These are phyloP conservation scores for Candida piceae DNA, from an alignment of 805 yeast genomes.

Conservation along the genomic window DNA sequence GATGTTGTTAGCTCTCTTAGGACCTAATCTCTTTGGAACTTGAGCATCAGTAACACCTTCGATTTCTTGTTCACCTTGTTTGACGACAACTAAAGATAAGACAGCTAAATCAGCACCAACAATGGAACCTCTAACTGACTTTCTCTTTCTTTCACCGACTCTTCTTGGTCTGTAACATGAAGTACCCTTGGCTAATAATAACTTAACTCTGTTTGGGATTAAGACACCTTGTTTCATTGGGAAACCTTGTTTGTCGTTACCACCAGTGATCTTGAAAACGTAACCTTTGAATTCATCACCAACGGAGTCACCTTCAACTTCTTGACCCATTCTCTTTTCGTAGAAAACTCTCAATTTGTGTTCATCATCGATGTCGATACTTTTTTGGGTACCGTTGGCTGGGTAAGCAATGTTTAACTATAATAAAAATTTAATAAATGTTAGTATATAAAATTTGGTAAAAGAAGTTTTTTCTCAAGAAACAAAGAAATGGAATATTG, in stretches of 20 bases:
- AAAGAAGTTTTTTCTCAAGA: too few species aligned
- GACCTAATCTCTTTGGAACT: slow-evolving; percentile 99
- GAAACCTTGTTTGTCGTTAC: slow-evolving; percentile 99
- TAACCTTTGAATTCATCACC: slow-evolving; percentile 99
- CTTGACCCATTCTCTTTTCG: slow-evolving; percentile 99
- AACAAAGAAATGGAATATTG: too few species aligned
- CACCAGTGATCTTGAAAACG: slow-evolving; percentile 98
- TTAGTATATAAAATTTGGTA: slow-evolving; percentile 13
- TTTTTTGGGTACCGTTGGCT: slow-evolving; percentile 99
- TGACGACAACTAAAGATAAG: slow-evolving; percentile 85
- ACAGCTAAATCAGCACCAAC: slow-evolving; percentile 97
- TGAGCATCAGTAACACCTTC: slow-evolving; percentile 93
- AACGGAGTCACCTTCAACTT: slow-evolving; percentile 96
- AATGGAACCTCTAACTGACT: slow-evolving; percentile 99
- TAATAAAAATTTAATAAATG: slow-evolving; percentile 10
- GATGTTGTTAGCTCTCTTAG: slow-evolving; percentile 99
- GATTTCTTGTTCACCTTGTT: slow-evolving; percentile 95
- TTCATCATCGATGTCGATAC: slow-evolving; percentile 97
- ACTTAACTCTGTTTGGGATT: slow-evolving; percentile 99
- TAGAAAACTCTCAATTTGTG: slow-evolving; percentile 97
- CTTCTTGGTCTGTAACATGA: slow-evolving; percentile 99
- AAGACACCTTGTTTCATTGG: slow-evolving; percentile 99
- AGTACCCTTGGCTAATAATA: slow-evolving; percentile 87
- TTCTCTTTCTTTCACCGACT: slow-evolving; percentile 99
- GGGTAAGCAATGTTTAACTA: slow-evolving; percentile 99